Evolutionary conservation across 768 basidiomycete genomes (phyloP), one percentile per base, ranked within the genome.

Genomic region (Xanthoconium stramineum): DNA sequence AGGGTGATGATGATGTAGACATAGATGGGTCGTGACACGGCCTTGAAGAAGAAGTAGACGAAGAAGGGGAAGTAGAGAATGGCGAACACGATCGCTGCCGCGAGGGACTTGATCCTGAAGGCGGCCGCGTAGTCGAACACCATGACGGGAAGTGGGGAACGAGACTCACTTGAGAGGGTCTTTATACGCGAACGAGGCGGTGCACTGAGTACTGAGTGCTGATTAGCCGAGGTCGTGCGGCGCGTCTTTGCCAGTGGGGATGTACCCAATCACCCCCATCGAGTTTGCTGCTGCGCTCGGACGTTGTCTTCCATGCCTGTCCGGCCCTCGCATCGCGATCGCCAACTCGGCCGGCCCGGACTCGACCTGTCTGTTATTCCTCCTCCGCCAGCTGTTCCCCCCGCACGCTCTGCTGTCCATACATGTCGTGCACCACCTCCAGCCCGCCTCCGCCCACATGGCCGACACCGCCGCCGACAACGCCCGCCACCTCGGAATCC

Each of bases 311-410:
- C 66, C 65, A 3, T 12, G 17, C 29, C 17, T 38, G 14, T 30
- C 57, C 0, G 6, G 3, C 0, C 37, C 37, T 3, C 32, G 19
- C 48, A 38, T 49, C 52, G 91, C 81, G 36, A 80, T 92, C 43
- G 90, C 86, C 20, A 85, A 84, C 68, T 93, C 91, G 12, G 91
- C 88, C 8, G 91, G 91, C 2, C 82, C 90, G 11, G 91, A 94
- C 69, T 94, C 91, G 4, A 83, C 86, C 0, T 89, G 88, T 67
- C 76, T 94, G 6, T 75, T 92, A 15, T 90, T 83, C 63, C 80
- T 93, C 14, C 72, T 92, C 37, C 65, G 82, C 38, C 74, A 75
- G 28, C 68, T 80, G 29, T 60, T 54, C 36, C 57, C n/a, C 37
- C 59, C 42, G 69, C 72, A 84, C 6, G 55, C 60, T 6, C 63